Base-by-base conservation (phyloP, 331 rosid genomes). In the Acacia pycnantha region DNA sequence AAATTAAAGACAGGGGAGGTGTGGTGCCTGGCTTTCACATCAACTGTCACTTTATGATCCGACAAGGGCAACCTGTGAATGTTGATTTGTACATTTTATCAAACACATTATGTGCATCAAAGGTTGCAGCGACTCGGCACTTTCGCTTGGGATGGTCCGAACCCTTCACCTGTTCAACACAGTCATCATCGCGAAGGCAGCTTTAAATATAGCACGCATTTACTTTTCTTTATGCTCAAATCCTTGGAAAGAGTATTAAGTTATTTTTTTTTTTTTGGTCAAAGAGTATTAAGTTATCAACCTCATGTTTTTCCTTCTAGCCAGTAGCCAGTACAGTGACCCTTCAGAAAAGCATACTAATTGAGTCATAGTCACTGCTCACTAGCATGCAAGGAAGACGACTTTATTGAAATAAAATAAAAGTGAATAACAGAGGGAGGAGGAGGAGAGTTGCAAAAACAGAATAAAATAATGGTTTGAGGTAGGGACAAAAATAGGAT, bases 41-140 rank as follows among this genome's bases (percentile, higher is more conserved):
- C 85, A 69, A 87, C 75, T 81, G 59, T 82, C 82, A 87, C 86
- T 74, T 74, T 61, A 79, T 74, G 80, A 84, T 78, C 90, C 87
- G 84, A 87, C 90, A 74, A 53, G 44, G 72, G 26, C n/a, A 41
- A 68, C 53, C 19, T 54, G 61, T 46, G 67, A 73, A 76, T 26
- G 53, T 72, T 79, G 40, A 61, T 73, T 61, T 79, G 75, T 76
- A 70, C 74, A 76, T 65, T 83, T 78, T 24, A 77, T 67, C 76
- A n/a, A 41, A 40, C 70, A 71, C 10, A 69, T 66, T 31, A 69
- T 62, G 46, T 70, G 27, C 84, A 64, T 11, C 73, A 51, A 2
- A 19, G 51, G 66, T 80, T 18, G 66, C 73, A 80, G 61, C 83
- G 58, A 48, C 77, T 58, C 26, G 56, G 27, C 11, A 61, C 48